Evolutionary conservation across 495 filamentous ascomycete species (phyloP).

Genomic region (Daldinia bambusicola): DNA sequence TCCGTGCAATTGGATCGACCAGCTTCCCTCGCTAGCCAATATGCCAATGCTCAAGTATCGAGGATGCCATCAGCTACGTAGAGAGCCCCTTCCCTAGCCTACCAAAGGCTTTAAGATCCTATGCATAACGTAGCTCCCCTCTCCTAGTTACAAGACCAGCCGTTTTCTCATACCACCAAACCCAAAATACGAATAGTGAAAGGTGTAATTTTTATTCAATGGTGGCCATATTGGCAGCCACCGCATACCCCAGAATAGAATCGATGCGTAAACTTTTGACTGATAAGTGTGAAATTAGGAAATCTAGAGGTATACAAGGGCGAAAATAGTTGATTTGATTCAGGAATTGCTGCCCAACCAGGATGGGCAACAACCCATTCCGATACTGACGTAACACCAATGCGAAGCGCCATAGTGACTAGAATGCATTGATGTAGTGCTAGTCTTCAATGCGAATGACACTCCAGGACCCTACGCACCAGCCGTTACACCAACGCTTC

Average conservation of each 20-base stretch:
- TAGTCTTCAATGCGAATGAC: conserved; percentile 6
- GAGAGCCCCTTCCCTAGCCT: background rate
- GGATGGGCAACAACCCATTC: background rate
- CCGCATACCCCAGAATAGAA: conserved; percentile 17
- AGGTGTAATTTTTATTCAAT: conserved; percentile 14
- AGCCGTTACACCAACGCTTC: conserved; percentile 31
- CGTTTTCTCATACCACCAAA: conserved; percentile 17
- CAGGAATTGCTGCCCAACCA: background rate
- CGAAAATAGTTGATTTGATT: background rate
- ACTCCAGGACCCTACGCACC: conserved; percentile 14
- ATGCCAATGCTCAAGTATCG: background rate
- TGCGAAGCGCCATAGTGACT: background rate
- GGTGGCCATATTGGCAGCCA: conserved; percentile 1
- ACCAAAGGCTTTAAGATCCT: background rate
- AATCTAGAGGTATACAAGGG: conserved; percentile 21
- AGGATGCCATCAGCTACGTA: background rate
- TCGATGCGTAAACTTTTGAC: conserved; percentile 28
- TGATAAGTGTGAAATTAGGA: conserved; percentile 13
- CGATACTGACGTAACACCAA: background rate
- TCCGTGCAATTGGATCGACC: background rate
- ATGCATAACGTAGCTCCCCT: background rate
- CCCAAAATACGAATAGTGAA: conserved; percentile 21
- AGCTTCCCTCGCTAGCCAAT: background rate
- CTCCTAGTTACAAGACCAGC: conserved; percentile 7
- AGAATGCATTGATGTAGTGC: background rate